A percentile compares a stretch with the other conserved stretches of the same genome.
Evolutionary conservation across 805 yeast species (phyloP).

Genomic region (Teunomyces stri): DNA sequence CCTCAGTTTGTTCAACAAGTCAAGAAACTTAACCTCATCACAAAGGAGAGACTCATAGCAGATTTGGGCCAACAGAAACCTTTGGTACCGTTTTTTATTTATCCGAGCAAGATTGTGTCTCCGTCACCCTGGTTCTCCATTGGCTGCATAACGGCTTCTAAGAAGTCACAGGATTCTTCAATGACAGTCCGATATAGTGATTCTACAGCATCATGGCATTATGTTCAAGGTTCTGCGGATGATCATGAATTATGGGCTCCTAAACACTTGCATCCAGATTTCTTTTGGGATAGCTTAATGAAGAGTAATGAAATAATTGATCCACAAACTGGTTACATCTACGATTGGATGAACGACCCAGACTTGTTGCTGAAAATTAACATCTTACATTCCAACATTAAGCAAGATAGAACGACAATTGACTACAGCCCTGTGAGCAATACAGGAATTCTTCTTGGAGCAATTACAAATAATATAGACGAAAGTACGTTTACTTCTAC

Average conservation of each 20-base stretch:
- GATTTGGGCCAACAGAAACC: slow-evolving; percentile 40
- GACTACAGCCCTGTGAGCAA: slow-evolving; percentile 2
- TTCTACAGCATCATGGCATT: slow-evolving; percentile 28
- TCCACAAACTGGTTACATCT: slow-evolving; percentile 17
- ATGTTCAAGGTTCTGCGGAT: slow-evolving; percentile 93
- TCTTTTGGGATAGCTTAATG: slow-evolving; percentile 51
- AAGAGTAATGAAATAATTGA: slow-evolving; percentile 18
- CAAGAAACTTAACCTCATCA: slow-evolving; percentile 36
- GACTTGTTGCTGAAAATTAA: slow-evolving; percentile 19
- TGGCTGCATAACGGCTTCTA: slow-evolving; percentile 61
- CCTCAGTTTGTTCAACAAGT: slow-evolving; percentile 50
- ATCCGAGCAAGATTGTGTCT: slow-evolving; percentile 40
- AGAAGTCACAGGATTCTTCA: slow-evolving; percentile 18
- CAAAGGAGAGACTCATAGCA: slow-evolving; percentile 25
- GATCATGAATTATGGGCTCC: slow-evolving; percentile 84
- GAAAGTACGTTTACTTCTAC: slow-evolving; percentile 6
- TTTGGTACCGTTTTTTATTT: slow-evolving; percentile 66
- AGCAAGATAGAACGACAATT: neutral
- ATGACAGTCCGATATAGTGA: slow-evolving; percentile 6
- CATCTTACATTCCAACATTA: slow-evolving; percentile 3
- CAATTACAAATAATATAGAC: slow-evolving; percentile 14
- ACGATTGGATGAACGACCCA: slow-evolving; percentile 21
- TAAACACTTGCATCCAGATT: slow-evolving; percentile 46
- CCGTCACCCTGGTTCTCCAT: slow-evolving; percentile 30
- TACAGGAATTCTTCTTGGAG: slow-evolving; percentile 30